Base-by-base conservation (phyloP, 148 eudicot species). In the Suaeda aralocaspica region DNA sequence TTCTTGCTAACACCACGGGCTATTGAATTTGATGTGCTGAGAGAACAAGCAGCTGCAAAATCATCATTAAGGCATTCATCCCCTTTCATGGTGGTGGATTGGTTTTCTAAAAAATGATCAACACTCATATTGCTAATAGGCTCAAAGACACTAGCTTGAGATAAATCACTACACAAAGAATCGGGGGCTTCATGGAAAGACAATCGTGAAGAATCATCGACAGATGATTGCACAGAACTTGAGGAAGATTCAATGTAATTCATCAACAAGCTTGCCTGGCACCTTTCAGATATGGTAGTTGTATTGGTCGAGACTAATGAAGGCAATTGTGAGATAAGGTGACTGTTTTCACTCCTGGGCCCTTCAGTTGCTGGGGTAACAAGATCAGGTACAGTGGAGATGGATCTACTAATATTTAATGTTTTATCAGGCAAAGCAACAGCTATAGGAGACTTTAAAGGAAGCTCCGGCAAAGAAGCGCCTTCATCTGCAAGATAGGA, bases 401-500 rank as follows among this genome's bases (percentile, higher is more conserved):
- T 89, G 48, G 96, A 86, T 70, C 86, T 84, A 59, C 78, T 84
- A 64, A 82, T 81, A 52, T 80, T 76, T 67, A 88, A 85, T 25
- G 91, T 75, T 77, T 89, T 91, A 74, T 85, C 92, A 49, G 96
- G 90, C 67, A 95, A 88, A 69, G 89, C 81, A 65, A 91, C 92
- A 67, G 83, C 82, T 36, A 92, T 80, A 19, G 90, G 96, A 68
- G 93, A 78, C 74, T 83, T 86, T 65, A 91, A 72, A 58, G 96
- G 87, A 66, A 84, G 80, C 76, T 84, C 91, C 25, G 99, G 97
- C 57, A 94, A 58, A 36, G 97, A 84, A 52, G 99, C 97, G 53
- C 99, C 99, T 80, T 95, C 99, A 78, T 95, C 99, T 16, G 93
- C 99, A 69, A 95, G 96, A 83, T 91, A 95, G 61, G 99, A 95